phyloP scores from a whole-genome alignment of 2,329 filamentous ascomycete species.

The Colletotrichum costaricense region DNA sequence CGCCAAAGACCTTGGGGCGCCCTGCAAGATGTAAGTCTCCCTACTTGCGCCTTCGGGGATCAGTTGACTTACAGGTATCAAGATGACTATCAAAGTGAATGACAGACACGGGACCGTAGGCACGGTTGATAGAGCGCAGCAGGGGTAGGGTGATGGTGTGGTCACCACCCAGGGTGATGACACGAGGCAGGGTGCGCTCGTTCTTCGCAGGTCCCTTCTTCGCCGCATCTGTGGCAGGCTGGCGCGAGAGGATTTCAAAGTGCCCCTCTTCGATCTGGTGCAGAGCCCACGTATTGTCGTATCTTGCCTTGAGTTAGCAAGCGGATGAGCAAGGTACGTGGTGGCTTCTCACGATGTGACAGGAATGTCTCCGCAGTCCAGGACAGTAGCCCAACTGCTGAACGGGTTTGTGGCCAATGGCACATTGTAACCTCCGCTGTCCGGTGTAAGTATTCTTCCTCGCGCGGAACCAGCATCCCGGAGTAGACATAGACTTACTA shows the following conservation, averaged over 20 bases:
- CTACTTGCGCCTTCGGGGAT: constrained; percentile 29
- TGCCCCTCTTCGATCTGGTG: constrained; percentile 89
- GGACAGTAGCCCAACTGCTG: constrained; percentile 81
- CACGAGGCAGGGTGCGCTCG: constrained; percentile 80
- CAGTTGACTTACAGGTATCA: constrained; percentile 68
- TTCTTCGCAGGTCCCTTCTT: constrained; percentile 76
- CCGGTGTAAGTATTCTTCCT: constrained; percentile 44
- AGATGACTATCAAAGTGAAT: constrained; percentile 74
- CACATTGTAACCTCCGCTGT: constrained; percentile 89
- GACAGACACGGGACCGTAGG: constrained; percentile 70
- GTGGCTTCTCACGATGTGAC: constrained; percentile 76
- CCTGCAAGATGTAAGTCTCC: constrained; percentile 60
- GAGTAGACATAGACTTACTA: constrained; percentile 71
- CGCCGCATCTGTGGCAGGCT: constrained; percentile 75
- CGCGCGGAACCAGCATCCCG: constrained; percentile 17
- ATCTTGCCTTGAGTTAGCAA: constrained; percentile 57
- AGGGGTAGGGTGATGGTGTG: constrained; percentile 72
- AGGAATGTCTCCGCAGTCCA: constrained; percentile 87
- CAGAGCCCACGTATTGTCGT: constrained; percentile 85
- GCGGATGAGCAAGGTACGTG: no score
- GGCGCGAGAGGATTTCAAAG: constrained; percentile 77
- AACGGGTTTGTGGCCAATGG: constrained; percentile 84
- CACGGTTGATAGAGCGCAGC: constrained; percentile 68
- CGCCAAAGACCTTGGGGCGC: constrained; percentile 89
- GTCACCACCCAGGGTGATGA: constrained; percentile 81